Base-by-base conservation (phyloP, 202 grass and related monocot genomes). In the Setaria viridis region DNA sequence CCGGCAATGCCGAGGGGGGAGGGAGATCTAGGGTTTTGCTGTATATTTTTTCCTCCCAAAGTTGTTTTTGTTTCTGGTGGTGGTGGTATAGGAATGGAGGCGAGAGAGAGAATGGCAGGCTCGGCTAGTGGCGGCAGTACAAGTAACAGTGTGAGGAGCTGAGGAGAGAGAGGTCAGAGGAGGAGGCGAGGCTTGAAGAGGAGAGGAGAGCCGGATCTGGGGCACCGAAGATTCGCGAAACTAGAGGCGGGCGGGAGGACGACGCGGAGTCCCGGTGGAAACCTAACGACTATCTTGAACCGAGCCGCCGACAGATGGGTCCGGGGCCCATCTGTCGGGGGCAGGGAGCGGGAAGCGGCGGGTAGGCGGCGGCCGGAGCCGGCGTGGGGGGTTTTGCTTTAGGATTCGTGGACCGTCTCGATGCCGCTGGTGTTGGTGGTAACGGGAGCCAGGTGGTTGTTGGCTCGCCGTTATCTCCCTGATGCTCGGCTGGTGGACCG, bases 11-110 rank as follows among this genome's bases (percentile, higher is more conserved):
- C 80, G 55, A 25, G 37, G 34, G 14, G 63, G 3, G 8, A 5
- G 70, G 2, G 70, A 81, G 87, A 89, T 92, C 87, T 92, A 83
- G 86, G 87, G 90, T 84, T 85, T 80, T 92, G 67, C 16, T 21
- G 69, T 42, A 81, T 75, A 88, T 84, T 79, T 82, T 79, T 14
- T 30, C n/a, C 7, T 32, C 51, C 67, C 12, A 30, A 59, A 66
- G 78, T 64, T 62, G 21, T 81, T 80, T 86, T 85, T 80, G 91
- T 71, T 59, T 54, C 76, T 77, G 69, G 80, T 35, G 74, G 7
- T 62, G 34, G 37, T 51, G 49, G 9, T 62, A 34, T 29, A 37
- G 49, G 59, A 57, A 78, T 76, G 87, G 12, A 62, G 71, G 46
- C 9, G 25, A 73, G 37, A 9, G 17, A 45, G 48, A 39, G 85